Base-by-base conservation (phyloP, 495 filamentous ascomycete genomes). In the Articulospora tetracladia region DNA sequence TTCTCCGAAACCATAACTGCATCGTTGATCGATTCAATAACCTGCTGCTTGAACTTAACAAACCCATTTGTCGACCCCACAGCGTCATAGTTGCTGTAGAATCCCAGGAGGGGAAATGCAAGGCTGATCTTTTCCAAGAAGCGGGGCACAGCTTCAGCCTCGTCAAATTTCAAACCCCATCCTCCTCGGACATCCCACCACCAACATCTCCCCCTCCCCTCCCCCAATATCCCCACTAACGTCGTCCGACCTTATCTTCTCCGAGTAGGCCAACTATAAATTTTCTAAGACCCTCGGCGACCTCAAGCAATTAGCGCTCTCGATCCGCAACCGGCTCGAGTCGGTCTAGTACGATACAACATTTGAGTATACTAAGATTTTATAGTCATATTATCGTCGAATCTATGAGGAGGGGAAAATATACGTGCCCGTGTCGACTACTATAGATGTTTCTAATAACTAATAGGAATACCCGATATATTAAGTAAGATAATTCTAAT, bases 401-500 rank as follows among this genome's bases (percentile, higher is more conserved):
- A 73, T 96, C 93, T n/a, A 98, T 93, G 1, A 79, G 93, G 53
- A 77, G 92, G 54, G 93, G 93, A 12, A 98, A 98, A 77, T 80
- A 86, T 84, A 79, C 62, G 79, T 79, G 50, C 39, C 53, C 3
- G 3, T 24, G 28, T 30, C 17, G 6, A 53, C 17, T 27, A 1
- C n/a, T 11, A 32, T 30, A 52, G 19, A 27, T 52, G 15, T 23
- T n/a, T 52, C n/a, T 24, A 17, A 52, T 22, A 24, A 25, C 6
- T 22, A 15, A 57, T 58, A 88, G 85, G 85, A 60, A 94, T 96
- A 83, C 92, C 94, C 3, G 94, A 98, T 75, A 91, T 93, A 22
- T 77, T 98, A 10, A 87, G 86, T 61, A 98, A 97, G 73, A 98
- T 94, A 0, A 73, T 98, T 6, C 94, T 94, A 0, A 92, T 96